Evolutionary conservation across 1,139 yeast species (phyloP), one percentile per base, ranked within the genome.

Genomic region (Debaryomyces udenii): DNA sequence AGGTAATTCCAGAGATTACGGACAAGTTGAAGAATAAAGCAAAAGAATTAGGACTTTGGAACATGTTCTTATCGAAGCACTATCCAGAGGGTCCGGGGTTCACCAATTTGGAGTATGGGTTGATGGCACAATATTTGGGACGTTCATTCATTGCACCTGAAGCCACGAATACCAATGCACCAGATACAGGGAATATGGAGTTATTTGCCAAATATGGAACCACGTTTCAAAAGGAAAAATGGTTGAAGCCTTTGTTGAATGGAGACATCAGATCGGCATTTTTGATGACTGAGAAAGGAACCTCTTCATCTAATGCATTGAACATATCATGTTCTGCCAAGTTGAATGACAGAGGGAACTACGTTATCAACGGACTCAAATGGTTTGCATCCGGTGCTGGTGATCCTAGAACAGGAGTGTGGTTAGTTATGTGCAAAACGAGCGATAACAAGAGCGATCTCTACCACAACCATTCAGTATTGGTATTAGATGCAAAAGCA

Each of bases 331-430:
- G 78, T 27, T 62, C 71, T 26, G 83, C 85, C 34, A 53, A 46
- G 15, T 53, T 55, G 44, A 77, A 78, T 36, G 63, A 64, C 5
- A 44, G 43, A n/a, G 80, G 80, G 3, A 71, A 78, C 48, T 80
- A 73, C 50, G 80, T 81, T 3, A 52, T 83, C 36, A 80, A 79
- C 48, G 90, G 90, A 9, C 72, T 80, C 47, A 83, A 83, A 56
- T 83, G 89, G 89, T 83, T 83, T 74, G 84, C 86, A 2, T 79
- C 86, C 0, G 88, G 88, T 22, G 88, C 87, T 27, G 88, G 86
- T 15, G 88, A 83, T 57, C 87, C 87, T 17, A 70, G 85, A 43
- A 75, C 82, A 57, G 53, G 68, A 26, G 78, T 76, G 37, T 79
- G 86, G 83, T 66, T 83, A 40, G 77, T 80, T n/a, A 81, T 83